Evolutionary conservation across 345 rosid species (phyloP), one percentile per base, ranked within the genome.

Genomic region (Salix arbutifolia): DNA sequence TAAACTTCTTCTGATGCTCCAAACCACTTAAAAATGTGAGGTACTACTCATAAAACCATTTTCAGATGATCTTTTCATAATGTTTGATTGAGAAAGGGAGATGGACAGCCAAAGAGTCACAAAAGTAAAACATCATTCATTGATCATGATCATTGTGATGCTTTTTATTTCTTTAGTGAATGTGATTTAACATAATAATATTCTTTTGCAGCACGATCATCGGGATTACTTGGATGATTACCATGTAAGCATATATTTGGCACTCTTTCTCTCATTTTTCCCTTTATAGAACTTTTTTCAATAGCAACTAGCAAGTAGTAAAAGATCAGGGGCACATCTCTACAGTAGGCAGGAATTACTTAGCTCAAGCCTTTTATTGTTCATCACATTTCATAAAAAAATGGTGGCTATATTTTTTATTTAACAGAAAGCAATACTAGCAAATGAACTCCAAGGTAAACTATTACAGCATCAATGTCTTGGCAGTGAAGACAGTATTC

Each of bases 141-240:
- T 60, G 46, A 16, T 72, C n/a, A n/a, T n/a, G n/a, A n/a, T n/a
- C 67, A 33, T 62, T 23, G n/a, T 74, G n/a, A 64, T 42, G 26
- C 60, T 7, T 25, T 53, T 25, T 40, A 12, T 58, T 60, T 31
- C n/a, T 79, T 18, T 6, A 10, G 48, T 60, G 18, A 37, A 67
- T 58, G 46, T n/a, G 50, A 71, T 26, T 30, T 52, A 70, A 67
- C 71, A 40, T 14, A 64, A 68, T 70, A 71, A 18, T 46, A 21
- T 69, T 69, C 83, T 56, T 65, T 21, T 67, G 37, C 64, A 42
- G 64, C 23, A 56, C 17, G 73, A 70, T 70, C 73, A 40, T 9
- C 73, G 68, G 18, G 68, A 48, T n/a, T 70, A 48, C 73, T 8
- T 44, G 6, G 73, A 70, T 30, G 61, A 70, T 28, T 70, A 70